Percentiles rank a stretch among this genome's conserved stretches.
Conservation (phyloP, 495 filamentous ascomycete species). For the Hypoxylon crocopeplum region DNA sequence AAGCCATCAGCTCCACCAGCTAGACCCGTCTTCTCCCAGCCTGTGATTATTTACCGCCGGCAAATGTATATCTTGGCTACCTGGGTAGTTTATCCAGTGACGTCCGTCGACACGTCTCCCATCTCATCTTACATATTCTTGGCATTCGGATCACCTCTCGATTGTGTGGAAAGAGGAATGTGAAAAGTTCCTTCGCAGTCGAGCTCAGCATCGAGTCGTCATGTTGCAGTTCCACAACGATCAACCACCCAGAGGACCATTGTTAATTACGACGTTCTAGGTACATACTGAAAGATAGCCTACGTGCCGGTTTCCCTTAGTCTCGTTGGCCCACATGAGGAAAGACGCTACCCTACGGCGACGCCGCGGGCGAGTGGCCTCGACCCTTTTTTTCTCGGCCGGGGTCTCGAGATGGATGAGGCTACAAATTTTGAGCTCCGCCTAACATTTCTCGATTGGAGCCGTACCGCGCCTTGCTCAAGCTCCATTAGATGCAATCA, state of each 20-base stretch:
- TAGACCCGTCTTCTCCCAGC: constrained; percentile 18
- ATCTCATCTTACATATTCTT: constrained; percentile 28
- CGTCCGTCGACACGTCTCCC: constrained; percentile 12
- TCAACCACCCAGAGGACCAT: constrained; percentile 4
- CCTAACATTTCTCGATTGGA: neutral
- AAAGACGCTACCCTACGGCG: constrained; percentile 3
- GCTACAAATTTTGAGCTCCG: constrained; percentile 1
- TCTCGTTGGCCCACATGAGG: constrained; percentile 3
- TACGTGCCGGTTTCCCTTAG: constrained; percentile 6
- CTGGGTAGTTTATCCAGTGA: constrained; percentile 33
- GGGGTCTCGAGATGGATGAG: neutral
- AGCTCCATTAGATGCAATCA: constrained; percentile 12
- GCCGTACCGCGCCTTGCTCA: neutral
- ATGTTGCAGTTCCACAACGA: constrained; percentile 12
- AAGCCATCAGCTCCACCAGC: constrained; percentile 14
- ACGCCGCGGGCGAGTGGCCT: constrained; percentile 4
- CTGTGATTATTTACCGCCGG: constrained; percentile 26
- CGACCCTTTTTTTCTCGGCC: constrained; percentile 4
- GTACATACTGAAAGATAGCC: constrained; percentile 2
- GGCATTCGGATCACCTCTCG: constrained; percentile 18
- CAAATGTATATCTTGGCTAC: constrained; percentile 28
- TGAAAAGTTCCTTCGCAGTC: too few species aligned
- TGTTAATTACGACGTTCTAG: neutral
- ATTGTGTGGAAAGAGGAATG: too few species aligned
- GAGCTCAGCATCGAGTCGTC: constrained; percentile 15